Conservation (phyloP, 192 early-diverging fungal genomes). For the Phycomyces nitens region DNA sequence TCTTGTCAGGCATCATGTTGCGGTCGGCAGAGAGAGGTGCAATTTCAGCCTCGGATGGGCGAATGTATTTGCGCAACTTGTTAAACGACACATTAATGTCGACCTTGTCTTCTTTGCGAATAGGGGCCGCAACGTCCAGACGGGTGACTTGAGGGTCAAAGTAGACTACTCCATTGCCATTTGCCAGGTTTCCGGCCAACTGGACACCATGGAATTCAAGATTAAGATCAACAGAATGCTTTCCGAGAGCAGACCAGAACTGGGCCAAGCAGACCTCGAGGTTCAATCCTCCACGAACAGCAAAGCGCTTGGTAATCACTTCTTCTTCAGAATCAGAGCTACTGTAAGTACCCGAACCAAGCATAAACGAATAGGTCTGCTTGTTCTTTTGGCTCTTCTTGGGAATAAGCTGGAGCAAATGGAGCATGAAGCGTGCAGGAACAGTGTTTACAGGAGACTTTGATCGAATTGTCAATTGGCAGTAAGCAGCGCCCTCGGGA, state of each 20-base stretch:
- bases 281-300: constrained; percentile 65
- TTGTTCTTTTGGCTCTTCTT: constrained; percentile 63
- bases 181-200: constrained; percentile 41
- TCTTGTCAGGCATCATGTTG: constrained; percentile 68
- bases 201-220: constrained; percentile 81
- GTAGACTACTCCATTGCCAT: constrained; percentile 37
- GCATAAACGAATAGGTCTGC: constrained; percentile 48
- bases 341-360: constrained; percentile 61
- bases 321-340: constrained; percentile 57
- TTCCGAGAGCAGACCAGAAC: constrained; percentile 82
- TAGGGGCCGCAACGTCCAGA: constrained; percentile 62
- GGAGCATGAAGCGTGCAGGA: constrained; percentile 66
- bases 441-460: constrained; percentile 37
- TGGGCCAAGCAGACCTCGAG: constrained; percentile 82
- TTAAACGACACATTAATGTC: constrained; percentile 51
- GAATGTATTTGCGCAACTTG: constrained; percentile 59
- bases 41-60: constrained; percentile 62
- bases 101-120: constrained; percentile 73
- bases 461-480: constrained; percentile 41
- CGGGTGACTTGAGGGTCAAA: constrained; percentile 57
- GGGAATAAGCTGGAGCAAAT: constrained; percentile 71
- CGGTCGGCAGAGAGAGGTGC: constrained; percentile 65
- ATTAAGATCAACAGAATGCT: constrained; percentile 63
- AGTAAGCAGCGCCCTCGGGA: constrained; percentile 80
- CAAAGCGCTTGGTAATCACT: constrained; percentile 48